phyloP scores from a whole-genome alignment of 768 basidiomycete genomes.

The Suillus hirtellus region DNA sequence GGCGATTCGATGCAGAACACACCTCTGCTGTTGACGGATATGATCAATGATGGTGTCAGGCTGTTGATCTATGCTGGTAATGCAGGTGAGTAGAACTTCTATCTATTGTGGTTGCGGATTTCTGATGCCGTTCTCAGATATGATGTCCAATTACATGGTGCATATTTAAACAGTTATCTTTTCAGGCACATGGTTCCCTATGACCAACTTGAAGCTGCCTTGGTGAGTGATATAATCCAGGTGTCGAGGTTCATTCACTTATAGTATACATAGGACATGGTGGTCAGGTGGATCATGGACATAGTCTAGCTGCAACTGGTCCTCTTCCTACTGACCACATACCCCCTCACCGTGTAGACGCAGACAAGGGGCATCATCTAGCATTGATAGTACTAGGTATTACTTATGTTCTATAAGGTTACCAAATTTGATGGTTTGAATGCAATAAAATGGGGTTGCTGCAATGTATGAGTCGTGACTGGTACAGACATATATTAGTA shows the following conservation, averaged over 20 bases:
- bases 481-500: too few relatives aligned
- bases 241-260: slow-evolving; percentile 4
- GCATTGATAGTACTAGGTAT: too few relatives aligned
- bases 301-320: slow-evolving; percentile 10
- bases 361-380: too few relatives aligned
- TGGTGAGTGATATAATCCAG: slow-evolving; percentile 45
- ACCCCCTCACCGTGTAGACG: too few relatives aligned
- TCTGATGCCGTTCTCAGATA: slow-evolving; percentile 45
- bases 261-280: slow-evolving; percentile 46
- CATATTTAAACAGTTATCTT: slow-evolving; percentile 10
- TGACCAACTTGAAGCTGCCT: slow-evolving; percentile 85
- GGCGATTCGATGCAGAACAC: slow-evolving; percentile 89
- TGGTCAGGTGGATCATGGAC: slow-evolving; percentile 59
- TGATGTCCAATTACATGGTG: slow-evolving; percentile 87
- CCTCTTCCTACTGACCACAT: too few relatives aligned
- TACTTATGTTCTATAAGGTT: too few relatives aligned
- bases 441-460: too few relatives aligned
- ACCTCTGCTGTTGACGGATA: slow-evolving; percentile 72
- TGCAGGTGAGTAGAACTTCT: slow-evolving; percentile 49
- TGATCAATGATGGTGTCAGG: slow-evolving; percentile 81
- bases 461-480: too few relatives aligned
- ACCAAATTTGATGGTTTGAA: too few relatives aligned
- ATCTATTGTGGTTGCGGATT: not conserved
- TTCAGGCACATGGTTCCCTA: slow-evolving; percentile 85
- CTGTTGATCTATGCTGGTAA: slow-evolving; percentile 90